phyloP scores from a whole-genome alignment of 2,329 filamentous ascomycete genomes.

The Sporothrix inflata region DNA sequence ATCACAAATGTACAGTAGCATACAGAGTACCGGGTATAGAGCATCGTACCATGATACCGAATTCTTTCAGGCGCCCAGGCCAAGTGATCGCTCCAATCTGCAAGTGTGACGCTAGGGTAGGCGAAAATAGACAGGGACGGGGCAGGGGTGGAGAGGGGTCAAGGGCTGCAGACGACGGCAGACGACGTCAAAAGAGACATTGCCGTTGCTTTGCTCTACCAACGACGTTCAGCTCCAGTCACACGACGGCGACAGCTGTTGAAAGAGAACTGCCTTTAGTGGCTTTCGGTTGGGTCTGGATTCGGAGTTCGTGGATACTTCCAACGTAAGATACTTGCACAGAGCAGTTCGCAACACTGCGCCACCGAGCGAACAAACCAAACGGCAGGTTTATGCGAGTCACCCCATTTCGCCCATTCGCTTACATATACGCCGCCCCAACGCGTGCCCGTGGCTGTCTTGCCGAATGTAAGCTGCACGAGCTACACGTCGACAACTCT shows the following conservation, averaged over 20 bases:
- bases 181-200: background rate
- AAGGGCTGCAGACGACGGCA: background rate
- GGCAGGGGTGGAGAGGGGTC: background rate
- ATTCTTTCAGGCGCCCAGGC: background rate
- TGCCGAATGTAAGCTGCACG: background rate
- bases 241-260: background rate
- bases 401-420: background rate
- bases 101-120: background rate
- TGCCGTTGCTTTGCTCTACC: background rate
- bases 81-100: conserved; percentile 1
- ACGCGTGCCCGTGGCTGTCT: background rate
- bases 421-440: background rate
- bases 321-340: background rate
- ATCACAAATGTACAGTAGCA: background rate
- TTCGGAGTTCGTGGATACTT: too few relatives aligned
- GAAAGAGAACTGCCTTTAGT: background rate
- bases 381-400: background rate
- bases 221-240: background rate
- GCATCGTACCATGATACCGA: background rate
- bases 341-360: background rate
- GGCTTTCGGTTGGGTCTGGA: background rate
- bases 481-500: background rate
- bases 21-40: background rate
- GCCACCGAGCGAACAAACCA: background rate
- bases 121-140: conserved; percentile 9